phyloP scores from a whole-genome alignment of 2,329 filamentous ascomycete species.

The Furcasterigmium sp. region DNA sequence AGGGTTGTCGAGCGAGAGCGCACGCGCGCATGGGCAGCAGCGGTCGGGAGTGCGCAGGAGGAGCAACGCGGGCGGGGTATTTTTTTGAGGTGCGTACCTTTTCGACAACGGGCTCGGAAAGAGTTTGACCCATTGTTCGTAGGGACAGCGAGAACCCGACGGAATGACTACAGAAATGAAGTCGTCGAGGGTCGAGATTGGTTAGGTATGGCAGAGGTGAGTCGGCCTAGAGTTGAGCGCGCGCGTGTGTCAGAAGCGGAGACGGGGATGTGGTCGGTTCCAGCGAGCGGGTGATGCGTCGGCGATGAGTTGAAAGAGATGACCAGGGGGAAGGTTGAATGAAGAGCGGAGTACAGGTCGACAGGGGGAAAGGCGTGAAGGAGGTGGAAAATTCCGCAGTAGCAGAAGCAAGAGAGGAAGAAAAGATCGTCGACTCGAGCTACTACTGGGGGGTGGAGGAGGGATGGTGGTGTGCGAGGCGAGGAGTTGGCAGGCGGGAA shows the following conservation, averaged over 20 bases:
- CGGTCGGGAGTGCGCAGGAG: not conserved
- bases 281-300: conserved; percentile 3
- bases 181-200: conserved; percentile 5
- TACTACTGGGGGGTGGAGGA: not conserved
- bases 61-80: conserved; percentile 1
- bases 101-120: conserved; percentile 97
- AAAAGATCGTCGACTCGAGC: not conserved
- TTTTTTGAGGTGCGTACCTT: conserved; percentile 73
- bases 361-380: not conserved
- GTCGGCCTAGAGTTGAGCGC: not conserved
- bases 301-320: too few relatives aligned
- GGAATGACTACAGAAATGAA: conserved; percentile 18
- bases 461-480: not conserved
- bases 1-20: not conserved
- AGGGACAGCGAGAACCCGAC: conserved; percentile 18
- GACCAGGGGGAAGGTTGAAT: too few relatives aligned
- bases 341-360: not conserved
- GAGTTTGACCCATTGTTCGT: conserved; percentile 88
- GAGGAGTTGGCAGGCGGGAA: conserved; percentile 1
- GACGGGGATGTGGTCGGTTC: conserved; percentile 5
- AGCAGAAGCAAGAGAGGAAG: not conserved
- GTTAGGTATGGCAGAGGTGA: conserved; percentile 14
- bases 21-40: not conserved
- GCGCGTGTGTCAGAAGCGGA: conserved; percentile 1
- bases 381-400: not conserved